These are phyloP conservation scores for Dianthus caryophyllus DNA, from an alignment of 148 eudicot species.

Conservation along the genomic window DNA sequence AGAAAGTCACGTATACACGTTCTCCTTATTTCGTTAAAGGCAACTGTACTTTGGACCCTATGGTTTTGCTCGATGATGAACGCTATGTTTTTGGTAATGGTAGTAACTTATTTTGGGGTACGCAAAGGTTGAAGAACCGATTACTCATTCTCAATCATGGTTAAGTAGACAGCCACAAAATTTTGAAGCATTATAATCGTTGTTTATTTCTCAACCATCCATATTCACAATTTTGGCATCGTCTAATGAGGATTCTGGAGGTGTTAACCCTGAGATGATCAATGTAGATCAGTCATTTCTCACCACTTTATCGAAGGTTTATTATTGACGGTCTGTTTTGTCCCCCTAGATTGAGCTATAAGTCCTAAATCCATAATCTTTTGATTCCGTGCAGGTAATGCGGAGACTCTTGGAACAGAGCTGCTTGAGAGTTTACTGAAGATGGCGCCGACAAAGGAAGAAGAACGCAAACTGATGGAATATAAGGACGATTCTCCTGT, in stretches of 20 bases:
- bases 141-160: neutral
- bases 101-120: neutral
- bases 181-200: too few relatives aligned
- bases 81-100: neutral
- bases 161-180: neutral
- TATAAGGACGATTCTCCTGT: conserved; percentile 78
- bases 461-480: conserved; percentile 80
- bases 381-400: conserved; percentile 53
- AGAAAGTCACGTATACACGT: neutral
- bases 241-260: neutral
- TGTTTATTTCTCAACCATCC: too few relatives aligned
- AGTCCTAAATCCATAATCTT: neutral
- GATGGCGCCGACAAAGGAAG: conserved; percentile 96
- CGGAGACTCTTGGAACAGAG: conserved; percentile 77
- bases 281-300: neutral
- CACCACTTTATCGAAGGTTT: too few relatives aligned
- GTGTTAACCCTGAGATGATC: neutral
- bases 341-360: too few relatives aligned
- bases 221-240: neutral
- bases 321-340: neutral
- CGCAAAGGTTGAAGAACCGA: too few relatives aligned
- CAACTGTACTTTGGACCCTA: neutral
- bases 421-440: conserved; percentile 84
- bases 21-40: neutral
- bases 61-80: neutral